phyloP scores from a whole-genome alignment of 73 alveolate species.

The Paramecium octaurelia region DNA sequence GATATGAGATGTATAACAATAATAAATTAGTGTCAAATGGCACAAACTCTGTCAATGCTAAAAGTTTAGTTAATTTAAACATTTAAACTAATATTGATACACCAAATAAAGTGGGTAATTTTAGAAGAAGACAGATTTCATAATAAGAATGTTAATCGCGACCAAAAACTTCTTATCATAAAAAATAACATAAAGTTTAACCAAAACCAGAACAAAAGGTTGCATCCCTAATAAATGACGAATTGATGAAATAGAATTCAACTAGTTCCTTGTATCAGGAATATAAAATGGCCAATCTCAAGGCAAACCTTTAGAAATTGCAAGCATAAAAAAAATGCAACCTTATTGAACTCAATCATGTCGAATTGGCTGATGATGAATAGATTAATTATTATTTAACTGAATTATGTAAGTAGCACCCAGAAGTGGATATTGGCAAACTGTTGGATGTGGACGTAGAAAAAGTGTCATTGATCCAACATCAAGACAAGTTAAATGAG shows the following conservation, averaged over 20 bases:
- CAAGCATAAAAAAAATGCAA: neutral
- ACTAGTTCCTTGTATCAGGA: neutral
- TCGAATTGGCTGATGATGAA: constrained; percentile 39
- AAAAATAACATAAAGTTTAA: neutral
- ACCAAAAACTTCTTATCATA: neutral
- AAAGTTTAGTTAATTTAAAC: constrained; percentile 1
- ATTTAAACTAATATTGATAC: neutral
- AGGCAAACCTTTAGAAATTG: constrained; percentile 21
- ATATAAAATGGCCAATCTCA: constrained; percentile 29
- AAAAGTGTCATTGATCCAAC: neutral
- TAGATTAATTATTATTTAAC: neutral
- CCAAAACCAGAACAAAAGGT: constrained; percentile 18
- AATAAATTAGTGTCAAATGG: constrained; percentile 26
- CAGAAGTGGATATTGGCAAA: constrained; percentile 2
- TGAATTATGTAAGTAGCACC: neutral
- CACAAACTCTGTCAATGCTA: neutral
- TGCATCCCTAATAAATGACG: neutral
- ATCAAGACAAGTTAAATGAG: neutral
- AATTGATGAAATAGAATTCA: neutral
- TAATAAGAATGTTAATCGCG: neutral
- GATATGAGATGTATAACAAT: constrained; percentile 40
- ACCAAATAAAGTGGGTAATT: neutral
- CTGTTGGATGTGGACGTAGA: constrained; percentile 14
- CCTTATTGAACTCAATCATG: neutral
- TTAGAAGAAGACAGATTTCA: neutral